Evolutionary conservation across 75 land plant genomes (phyloP), one percentile per base, ranked within the genome.

Genomic region (Ceratopteris richardii): DNA sequence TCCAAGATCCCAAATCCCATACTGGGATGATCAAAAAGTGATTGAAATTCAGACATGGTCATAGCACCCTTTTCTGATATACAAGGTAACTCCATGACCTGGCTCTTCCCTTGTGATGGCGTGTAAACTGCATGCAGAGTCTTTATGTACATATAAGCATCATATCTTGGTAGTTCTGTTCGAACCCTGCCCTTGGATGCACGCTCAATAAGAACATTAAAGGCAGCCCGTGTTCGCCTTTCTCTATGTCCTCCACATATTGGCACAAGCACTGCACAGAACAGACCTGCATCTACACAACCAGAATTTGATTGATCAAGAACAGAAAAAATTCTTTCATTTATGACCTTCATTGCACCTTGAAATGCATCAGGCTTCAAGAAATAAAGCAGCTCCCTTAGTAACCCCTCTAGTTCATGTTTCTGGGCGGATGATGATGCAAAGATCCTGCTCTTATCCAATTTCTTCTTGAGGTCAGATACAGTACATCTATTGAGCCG

Each of bases 1-100:
- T 61, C 66, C 77, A 94, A 59, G 51, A 94, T 77, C 51, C 96
- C 87, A 56, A 94, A 94, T 0, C 95, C 98, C 98, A 87, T 86
- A 62, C 83, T 82, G 7, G 70, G 72, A 57, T 94, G 88, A 63
- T 94, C 87, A 63, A 94, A 94, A 90, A 94, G 86, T 29, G 64
- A 73, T 31, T 79, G 56, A 56, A 94, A 94, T 73, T 86, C 90
- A 0, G 59, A 22, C 48, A 76, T 67, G 13, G 90, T 73, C 6
- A 86, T 60, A 57, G 53, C 62, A 20, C 85, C 67, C 40, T 82
- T 78, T 29, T 65, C 50, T 21, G 67, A 46, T 31, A 76, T 82
- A 33, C 80, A 86, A 47, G 79, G 82, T 26, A 82, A 50, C 68
- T 82, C 84, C 71, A 71, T 50, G 62, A 78, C 67, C 42, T 78